Conservation (phyloP, 2,329 filamentous ascomycete genomes). For the Talaromyces sp. region DNA sequence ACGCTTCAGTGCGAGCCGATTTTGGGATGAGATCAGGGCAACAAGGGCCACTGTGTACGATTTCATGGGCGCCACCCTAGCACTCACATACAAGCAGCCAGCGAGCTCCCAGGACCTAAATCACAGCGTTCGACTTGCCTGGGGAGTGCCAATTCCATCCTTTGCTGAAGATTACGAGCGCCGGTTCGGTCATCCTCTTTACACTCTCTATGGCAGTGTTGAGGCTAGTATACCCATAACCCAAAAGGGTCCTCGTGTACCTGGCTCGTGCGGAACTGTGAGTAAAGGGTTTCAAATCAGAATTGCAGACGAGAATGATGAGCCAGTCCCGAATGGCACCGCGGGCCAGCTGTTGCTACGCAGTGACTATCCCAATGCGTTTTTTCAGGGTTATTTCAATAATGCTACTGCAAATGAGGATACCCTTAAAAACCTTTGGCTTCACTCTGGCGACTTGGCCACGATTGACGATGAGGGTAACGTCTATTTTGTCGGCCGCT, state of each 20-base stretch:
- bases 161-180: constrained; percentile 1
- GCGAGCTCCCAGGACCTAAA: neutral
- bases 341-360: neutral
- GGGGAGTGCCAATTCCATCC: constrained; percentile 1
- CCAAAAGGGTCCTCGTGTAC: neutral
- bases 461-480: neutral
- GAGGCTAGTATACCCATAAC: constrained; percentile 1
- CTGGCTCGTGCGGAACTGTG: constrained; percentile 1
- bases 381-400: neutral
- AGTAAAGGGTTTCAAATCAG: neutral
- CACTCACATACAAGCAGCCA: constrained; percentile 1
- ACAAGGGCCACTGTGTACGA: constrained; percentile 1
- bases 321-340: neutral
- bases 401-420: neutral
- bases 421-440: constrained; percentile 1
- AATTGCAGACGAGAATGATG: constrained; percentile 2
- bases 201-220: neutral
- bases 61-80: constrained; percentile 1
- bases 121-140: constrained; percentile 2
- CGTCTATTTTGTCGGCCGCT: constrained; percentile 1
- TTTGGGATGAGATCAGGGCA: constrained; percentile 1
- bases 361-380: neutral
- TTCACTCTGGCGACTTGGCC: constrained; percentile 1
- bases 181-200: constrained; percentile 1
- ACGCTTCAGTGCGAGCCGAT: constrained; percentile 1